Percentiles rank a stretch among this genome's conserved stretches.
Conservation (phyloP, 1,284 basidiomycete genomes). For the Boletus hoseneyae region DNA sequence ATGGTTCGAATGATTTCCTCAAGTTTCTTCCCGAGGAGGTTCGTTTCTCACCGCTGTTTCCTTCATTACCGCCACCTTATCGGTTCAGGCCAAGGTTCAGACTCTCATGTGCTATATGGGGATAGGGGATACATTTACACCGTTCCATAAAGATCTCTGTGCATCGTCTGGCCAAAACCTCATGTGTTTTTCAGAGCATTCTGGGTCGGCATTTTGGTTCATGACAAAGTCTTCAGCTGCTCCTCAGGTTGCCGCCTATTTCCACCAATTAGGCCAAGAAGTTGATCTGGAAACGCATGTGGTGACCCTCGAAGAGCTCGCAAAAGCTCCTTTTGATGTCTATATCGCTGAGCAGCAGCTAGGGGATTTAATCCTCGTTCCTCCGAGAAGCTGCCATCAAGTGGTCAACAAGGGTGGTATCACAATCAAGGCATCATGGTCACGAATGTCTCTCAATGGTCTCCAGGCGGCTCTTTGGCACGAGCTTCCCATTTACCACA, state of each 20-base stretch:
- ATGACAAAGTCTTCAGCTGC: conserved; percentile 65
- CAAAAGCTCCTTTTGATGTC: conserved; percentile 58
- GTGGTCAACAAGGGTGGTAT: conserved; percentile 74
- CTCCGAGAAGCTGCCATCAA: conserved; percentile 72
- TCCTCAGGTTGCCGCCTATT: conserved; percentile 50
- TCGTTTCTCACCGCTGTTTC: conserved; percentile 15
- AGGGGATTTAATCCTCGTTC: conserved; percentile 76
- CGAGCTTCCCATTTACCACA: conserved; percentile 71
- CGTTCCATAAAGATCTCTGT: conserved; percentile 77
- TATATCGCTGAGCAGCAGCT: conserved; percentile 66
- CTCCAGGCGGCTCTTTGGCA: conserved; percentile 56
- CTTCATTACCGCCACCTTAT: conserved; percentile 9
- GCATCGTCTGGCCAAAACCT: conserved; percentile 78
- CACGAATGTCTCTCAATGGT: conserved; percentile 67
- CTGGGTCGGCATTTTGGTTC: conserved; percentile 75
- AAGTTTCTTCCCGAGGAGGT: conserved; percentile 48
- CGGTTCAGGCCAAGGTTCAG: conserved; percentile 52
- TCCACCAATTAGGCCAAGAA: conserved; percentile 56
- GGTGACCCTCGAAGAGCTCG: conserved; percentile 59
- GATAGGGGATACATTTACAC: conserved; percentile 71
- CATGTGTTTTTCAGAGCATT: conserved; percentile 71
- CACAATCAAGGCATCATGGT: conserved; percentile 78
- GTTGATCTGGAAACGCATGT: conserved; percentile 69
- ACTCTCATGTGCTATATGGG: conserved; percentile 80
- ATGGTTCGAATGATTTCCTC: conserved; percentile 53